Conservation (phyloP, 345 rosid genomes). For the Sisymbrium irio region DNA sequence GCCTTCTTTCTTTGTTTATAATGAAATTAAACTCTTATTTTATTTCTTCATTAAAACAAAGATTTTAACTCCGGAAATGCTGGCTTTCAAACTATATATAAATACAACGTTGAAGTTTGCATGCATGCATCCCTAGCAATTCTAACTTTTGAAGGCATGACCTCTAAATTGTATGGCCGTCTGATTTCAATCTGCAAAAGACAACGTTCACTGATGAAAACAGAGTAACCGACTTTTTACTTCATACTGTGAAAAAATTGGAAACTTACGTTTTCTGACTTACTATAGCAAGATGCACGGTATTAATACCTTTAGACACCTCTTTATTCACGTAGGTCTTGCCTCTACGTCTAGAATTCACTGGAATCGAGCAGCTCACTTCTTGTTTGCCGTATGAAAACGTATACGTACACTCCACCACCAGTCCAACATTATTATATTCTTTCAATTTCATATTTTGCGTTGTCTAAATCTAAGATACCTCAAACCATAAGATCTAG, state of each 20-base stretch:
- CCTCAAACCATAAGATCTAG: neutral
- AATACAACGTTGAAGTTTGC: neutral
- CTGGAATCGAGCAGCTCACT: conserved; percentile 4
- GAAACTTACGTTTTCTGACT: neutral
- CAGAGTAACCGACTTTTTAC: neutral
- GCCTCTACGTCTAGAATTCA: conserved; percentile 17
- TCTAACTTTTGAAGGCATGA: neutral
- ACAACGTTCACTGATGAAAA: neutral
- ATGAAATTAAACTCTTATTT: too few species aligned
- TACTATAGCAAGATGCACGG: neutral
- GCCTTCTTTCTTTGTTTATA: too few species aligned
- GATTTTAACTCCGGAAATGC: neutral
- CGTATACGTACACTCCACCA: neutral
- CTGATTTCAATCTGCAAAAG: neutral
- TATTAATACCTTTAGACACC: neutral
- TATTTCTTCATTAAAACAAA: too few species aligned
- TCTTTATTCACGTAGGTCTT: neutral
- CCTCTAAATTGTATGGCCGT: neutral
- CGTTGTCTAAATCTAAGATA: neutral
- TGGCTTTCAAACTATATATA: neutral
- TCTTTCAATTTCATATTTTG: neutral
- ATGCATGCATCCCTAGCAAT: neutral
- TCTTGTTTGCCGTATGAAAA: conserved; percentile 2
- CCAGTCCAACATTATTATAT: neutral
- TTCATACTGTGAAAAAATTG: neutral